Conservation (phyloP, 176 grass and related monocot species). For the Luzula sylvatica region DNA sequence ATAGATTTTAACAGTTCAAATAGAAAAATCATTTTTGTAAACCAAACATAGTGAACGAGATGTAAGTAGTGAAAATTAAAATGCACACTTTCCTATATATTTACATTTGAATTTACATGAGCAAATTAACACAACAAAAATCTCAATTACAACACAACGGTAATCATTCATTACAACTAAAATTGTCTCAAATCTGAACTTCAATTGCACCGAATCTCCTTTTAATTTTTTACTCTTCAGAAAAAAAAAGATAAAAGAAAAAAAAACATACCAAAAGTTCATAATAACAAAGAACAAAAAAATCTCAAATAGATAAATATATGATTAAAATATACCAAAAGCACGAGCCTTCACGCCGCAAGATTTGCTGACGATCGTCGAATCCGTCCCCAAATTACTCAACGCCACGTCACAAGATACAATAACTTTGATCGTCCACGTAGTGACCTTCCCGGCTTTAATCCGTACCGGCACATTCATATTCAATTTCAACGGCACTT, state of each 20-base stretch:
- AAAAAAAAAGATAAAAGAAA: conserved; percentile 18
- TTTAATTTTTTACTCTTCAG: conserved; percentile 11
- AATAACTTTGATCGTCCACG: conserved; percentile 41
- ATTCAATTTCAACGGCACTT: conserved; percentile 45
- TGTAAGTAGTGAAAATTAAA: too few species aligned
- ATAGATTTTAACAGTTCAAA: too few species aligned
- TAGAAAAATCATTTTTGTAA: too few species aligned
- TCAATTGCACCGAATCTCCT: conserved; percentile 1
- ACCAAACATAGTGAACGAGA: too few species aligned
- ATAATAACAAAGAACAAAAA: neutral
- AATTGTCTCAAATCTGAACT: neutral
- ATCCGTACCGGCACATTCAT: conserved; percentile 45
- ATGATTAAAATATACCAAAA: conserved; percentile 22
- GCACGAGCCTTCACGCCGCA: conserved; percentile 34
- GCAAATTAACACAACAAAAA: conserved; percentile 13
- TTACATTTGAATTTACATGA: conserved; percentile 14
- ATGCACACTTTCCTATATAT: neutral
- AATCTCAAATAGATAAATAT: neutral
- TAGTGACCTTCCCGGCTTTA: conserved; percentile 33
- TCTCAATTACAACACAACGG: conserved; percentile 1
- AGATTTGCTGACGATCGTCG: conserved; percentile 35
- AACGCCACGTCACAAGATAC: conserved; percentile 38
- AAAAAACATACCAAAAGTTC: conserved; percentile 1
- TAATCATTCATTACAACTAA: conserved; percentile 19
- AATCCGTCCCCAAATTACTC: conserved; percentile 32